phyloP scores from a whole-genome alignment of 345 rosid species.

The Erucastrum elatum region DNA sequence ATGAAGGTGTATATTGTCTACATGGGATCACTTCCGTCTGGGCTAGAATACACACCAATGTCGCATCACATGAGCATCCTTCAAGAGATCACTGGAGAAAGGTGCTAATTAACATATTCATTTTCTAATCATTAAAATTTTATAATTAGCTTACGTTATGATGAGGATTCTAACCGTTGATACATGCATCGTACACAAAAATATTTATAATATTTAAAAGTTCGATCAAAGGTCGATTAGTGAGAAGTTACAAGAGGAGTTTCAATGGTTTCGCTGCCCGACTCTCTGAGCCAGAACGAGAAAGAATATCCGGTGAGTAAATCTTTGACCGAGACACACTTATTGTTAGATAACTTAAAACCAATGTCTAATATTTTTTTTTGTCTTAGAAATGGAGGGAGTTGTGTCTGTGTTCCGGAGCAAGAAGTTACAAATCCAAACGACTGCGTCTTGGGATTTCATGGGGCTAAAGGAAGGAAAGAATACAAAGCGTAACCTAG shows the following conservation, averaged over 20 bases:
- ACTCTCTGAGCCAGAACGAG: not conserved
- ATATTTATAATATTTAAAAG: not conserved
- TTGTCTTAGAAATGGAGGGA: not conserved
- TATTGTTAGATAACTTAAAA: not conserved
- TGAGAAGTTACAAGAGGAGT: not conserved
- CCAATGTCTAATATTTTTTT: not conserved
- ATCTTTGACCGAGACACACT: not conserved
- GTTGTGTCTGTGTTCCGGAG: not conserved
- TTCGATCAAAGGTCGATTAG: not conserved
- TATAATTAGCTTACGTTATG: too few species aligned
- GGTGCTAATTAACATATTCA: too few species aligned
- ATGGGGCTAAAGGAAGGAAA: not conserved
- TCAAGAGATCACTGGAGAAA: too few species aligned
- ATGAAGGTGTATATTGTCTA: not conserved
- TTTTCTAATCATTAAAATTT: too few species aligned
- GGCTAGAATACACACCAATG: not conserved
- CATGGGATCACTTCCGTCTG: not conserved
- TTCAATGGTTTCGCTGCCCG: not conserved
- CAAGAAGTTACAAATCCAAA: not conserved
- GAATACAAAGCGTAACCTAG: not conserved
- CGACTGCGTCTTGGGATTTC: not conserved
- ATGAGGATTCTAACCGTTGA: too few species aligned
- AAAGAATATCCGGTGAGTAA: not conserved
- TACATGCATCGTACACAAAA: too few species aligned
- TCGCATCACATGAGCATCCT: not conserved